A percentile compares a stretch with the other conserved stretches of the same genome.
Evolutionary conservation across 805 yeast species (phyloP).

Genomic region (Maudiozyma turicensis): DNA sequence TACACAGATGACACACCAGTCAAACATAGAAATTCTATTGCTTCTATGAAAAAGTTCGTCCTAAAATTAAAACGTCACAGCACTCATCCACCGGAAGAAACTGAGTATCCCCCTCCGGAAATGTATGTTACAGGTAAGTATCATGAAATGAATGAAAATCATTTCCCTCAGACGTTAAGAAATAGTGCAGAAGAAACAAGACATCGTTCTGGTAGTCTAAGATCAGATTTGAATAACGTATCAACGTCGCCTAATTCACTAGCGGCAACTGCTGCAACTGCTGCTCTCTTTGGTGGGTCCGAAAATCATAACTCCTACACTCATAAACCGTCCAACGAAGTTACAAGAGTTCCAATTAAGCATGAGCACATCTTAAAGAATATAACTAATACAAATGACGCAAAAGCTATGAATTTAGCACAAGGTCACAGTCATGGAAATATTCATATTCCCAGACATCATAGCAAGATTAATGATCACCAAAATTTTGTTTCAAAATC

Average conservation of each 20-base stretch:
- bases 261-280: conserved; percentile 4
- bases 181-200: neutral
- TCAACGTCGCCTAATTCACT: neutral
- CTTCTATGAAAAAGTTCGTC: neutral
- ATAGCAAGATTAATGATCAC: too few relatives aligned
- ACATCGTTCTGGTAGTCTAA: neutral
- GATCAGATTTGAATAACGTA: neutral
- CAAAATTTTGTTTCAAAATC: too few relatives aligned
- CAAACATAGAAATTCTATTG: neutral
- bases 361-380: neutral
- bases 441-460: neutral
- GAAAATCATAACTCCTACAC: neutral
- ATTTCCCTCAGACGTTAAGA: neutral
- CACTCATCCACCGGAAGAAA: neutral
- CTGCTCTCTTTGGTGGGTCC: conserved; percentile 1
- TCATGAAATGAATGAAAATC: neutral
- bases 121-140: neutral
- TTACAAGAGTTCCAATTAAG: neutral
- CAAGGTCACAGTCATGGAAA: neutral
- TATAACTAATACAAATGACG: neutral
- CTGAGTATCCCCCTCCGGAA: neutral
- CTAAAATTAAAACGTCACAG: neutral
- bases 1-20: neutral
- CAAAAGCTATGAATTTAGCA: too few relatives aligned
- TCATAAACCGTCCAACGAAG: too few relatives aligned